Conservation (phyloP, 2,329 filamentous ascomycete species). For the Raffaelea deltoideospora region DNA sequence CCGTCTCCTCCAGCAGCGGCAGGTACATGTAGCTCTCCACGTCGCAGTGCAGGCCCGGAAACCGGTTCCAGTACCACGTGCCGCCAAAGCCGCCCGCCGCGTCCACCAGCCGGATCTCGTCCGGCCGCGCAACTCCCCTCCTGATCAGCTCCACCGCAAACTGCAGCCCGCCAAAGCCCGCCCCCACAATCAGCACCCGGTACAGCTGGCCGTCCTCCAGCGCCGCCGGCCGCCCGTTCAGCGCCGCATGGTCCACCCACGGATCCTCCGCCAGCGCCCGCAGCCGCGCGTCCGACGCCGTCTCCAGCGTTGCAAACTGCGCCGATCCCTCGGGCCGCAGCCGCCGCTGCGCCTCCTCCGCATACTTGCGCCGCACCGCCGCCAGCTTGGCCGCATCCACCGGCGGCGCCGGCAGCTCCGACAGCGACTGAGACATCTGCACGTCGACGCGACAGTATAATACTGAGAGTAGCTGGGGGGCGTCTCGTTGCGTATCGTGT, state of each 20-base stretch:
- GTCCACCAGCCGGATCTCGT: slow-evolving; percentile 27
- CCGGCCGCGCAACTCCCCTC: slow-evolving; percentile 15
- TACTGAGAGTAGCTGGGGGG: no score
- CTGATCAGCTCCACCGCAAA: slow-evolving; percentile 19
- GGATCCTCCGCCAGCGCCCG: slow-evolving; percentile 14
- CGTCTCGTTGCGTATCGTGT: no score
- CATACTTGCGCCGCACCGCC: slow-evolving; percentile 16
- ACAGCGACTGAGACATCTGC: no score
- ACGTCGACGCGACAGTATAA: no score
- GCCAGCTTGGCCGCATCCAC: background rate
- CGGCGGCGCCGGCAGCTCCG: no score
- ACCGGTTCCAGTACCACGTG: slow-evolving; percentile 37
- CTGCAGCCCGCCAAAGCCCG: slow-evolving; percentile 19
- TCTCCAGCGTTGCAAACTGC: slow-evolving; percentile 18
- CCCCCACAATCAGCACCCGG: slow-evolving; percentile 20
- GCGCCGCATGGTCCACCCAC: slow-evolving; percentile 18
- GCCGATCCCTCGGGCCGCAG: slow-evolving; percentile 15
- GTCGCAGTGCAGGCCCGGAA: slow-evolving; percentile 38
- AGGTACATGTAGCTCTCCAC: slow-evolving; percentile 44
- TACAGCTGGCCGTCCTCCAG: slow-evolving; percentile 14
- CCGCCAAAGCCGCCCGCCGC: slow-evolving; percentile 29
- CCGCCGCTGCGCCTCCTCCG: slow-evolving; percentile 19
- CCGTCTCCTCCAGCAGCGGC: slow-evolving; percentile 43
- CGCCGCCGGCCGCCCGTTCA: slow-evolving; percentile 12
- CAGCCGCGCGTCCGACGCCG: slow-evolving; percentile 10